Conservation (phyloP, 192 early-diverging fungal genomes). For the Mortierella claussenii region DNA sequence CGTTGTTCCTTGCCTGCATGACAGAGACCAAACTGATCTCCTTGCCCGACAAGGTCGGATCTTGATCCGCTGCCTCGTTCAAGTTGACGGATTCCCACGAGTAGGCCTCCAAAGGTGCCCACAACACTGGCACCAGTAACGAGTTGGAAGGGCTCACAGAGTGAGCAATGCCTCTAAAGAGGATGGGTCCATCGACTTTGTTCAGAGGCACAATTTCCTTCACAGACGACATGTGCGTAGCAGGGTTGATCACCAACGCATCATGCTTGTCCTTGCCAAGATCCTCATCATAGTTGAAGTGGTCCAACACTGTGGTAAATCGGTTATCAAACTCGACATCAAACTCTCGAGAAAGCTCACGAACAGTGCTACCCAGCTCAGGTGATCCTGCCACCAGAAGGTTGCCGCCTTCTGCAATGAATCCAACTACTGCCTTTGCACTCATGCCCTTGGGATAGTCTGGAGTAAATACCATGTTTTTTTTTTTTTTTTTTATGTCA, state of each 20-base stretch:
- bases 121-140: constrained; percentile 66
- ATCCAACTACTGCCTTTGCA: constrained; percentile 77
- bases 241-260: constrained; percentile 63
- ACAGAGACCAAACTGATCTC: constrained; percentile 80
- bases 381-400: constrained; percentile 77
- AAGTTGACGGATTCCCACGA: constrained; percentile 63
- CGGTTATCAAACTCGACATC: constrained; percentile 85
- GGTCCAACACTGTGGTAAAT: constrained; percentile 78
- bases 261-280: constrained; percentile 59
- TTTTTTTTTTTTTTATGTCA: not conserved
- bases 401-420: constrained; percentile 93
- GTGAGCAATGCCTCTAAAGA: constrained; percentile 86
- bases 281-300: constrained; percentile 63
- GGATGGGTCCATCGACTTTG: constrained; percentile 58
- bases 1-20: constrained; percentile 91
- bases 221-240: constrained; percentile 50
- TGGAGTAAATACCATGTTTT: not conserved
- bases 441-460: constrained; percentile 62
- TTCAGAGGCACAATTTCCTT: constrained; percentile 55
- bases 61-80: constrained; percentile 49
- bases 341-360: constrained; percentile 91
- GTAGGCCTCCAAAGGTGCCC: constrained; percentile 73
- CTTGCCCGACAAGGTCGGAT: constrained; percentile 63
- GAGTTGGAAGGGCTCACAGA: constrained; percentile 67
- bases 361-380: constrained; percentile 71